Base-by-base conservation (phyloP, 768 basidiomycete species). In the Phlebiopsis flavidoalba region DNA sequence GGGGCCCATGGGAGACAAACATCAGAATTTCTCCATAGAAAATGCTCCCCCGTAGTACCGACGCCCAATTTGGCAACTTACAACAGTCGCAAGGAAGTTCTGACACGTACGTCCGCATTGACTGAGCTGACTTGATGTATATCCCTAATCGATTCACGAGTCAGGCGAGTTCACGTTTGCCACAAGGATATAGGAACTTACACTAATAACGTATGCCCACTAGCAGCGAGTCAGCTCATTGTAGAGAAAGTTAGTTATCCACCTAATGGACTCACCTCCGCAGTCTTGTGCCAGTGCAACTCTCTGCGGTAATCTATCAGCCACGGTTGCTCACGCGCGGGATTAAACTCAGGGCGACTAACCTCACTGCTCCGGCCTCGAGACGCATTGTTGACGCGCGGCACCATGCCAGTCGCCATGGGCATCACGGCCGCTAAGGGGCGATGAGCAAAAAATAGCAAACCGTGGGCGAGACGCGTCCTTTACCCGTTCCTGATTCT, bases 61-160 rank as follows among this genome's bases (percentile, higher is more conserved):
- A 43, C n/a, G n/a, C 26, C 26, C 3, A 10, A 43, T 43, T 12
- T 43, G 17, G 17, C 3, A 43, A 17, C 40, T 43, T 43, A 43
- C 40, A 31, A 83, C 77, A 49, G 77, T 82, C 24, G 77, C 76
- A 33, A 82, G 68, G 61, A 74, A 83, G 70, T 82, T 82, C 54
- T 72, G 75, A 6, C 83, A n/a, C n/a, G n/a, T n/a, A n/a, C 83
- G 5, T 79, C 64, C 5, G 73, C 31, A 61, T 83, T 77, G 12
- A 84, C 76, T 7, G 81, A 67, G 14, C 81, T 76, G 35, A 84
- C 70, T 66, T 81, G 79, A 2, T n/a, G 78, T 79, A 10, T 70
- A 71, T 19, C 83, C 81, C 80, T 82, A 36, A 43, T 4, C 17
- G 17, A 43, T 2, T 2, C 10, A 12, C 10, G 12, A 43, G 40